These are phyloP conservation scores for Pythium rishiriense DNA, from an alignment of 352 stramenopile species.

Conservation along the genomic window DNA sequence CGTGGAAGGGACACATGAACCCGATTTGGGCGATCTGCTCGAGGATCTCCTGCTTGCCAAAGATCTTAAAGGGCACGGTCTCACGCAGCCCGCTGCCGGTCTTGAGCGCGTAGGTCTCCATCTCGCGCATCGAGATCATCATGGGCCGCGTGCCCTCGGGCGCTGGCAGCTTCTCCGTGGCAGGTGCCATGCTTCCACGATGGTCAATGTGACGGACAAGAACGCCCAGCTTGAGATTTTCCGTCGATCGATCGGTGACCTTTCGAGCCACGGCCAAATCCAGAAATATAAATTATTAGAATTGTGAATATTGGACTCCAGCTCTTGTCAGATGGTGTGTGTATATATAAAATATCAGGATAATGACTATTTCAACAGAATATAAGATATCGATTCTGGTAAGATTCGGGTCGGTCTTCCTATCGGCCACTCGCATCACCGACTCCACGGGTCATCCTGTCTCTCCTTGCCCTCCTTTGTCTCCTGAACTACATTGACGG, in stretches of 20 bases:
- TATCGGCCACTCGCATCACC: not conserved
- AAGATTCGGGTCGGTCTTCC: not conserved
- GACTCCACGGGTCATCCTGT: too few species aligned
- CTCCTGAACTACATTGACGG: not conserved
- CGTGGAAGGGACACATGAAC: slow-evolving; percentile 85
- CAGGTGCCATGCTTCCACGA: slow-evolving; percentile 6
- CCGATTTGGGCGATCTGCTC: slow-evolving; percentile 75
- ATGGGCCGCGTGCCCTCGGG: slow-evolving; percentile 72
- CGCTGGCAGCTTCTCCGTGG: slow-evolving; percentile 38
- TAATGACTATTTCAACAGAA: not conserved
- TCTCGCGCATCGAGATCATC: slow-evolving; percentile 88
- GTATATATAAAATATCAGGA: slow-evolving; percentile 13
- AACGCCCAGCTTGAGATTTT: too few species aligned
- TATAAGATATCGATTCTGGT: slow-evolving; percentile 3
- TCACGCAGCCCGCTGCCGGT: slow-evolving; percentile 75
- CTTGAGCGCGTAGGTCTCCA: slow-evolving; percentile 80
- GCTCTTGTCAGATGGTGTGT: too few species aligned
- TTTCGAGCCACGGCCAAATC: slow-evolving; percentile 13
- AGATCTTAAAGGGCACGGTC: slow-evolving; percentile 71
- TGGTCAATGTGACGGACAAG: too few species aligned
- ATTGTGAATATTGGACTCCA: not conserved
- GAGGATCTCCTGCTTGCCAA: slow-evolving; percentile 67
- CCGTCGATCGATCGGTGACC: slow-evolving; percentile 7
- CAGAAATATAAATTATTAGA: slow-evolving; percentile 14
- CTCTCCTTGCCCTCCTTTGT: not conserved